Evolutionary conservation across 805 yeast species (phyloP).

Genomic region (Hanseniaspora taiwanica): DNA sequence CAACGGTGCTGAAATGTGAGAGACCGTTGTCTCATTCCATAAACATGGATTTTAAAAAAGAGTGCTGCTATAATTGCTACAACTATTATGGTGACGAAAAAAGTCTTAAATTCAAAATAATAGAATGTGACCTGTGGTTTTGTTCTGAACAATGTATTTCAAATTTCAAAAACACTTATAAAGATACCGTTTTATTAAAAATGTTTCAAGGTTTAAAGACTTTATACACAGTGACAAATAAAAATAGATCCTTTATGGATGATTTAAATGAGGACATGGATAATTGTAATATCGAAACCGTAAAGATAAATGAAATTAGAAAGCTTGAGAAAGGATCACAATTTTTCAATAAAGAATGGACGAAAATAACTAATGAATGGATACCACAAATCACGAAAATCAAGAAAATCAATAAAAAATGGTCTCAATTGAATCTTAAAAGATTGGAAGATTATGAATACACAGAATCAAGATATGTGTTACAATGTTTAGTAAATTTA

Average conservation of each 20-base stretch:
- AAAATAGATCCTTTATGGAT: not conserved
- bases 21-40: constrained; percentile 36
- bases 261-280: too few species aligned
- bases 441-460: not conserved
- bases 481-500: not conserved
- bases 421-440: not conserved
- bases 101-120: constrained; percentile 30
- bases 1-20: constrained; percentile 27
- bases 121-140: constrained; percentile 30
- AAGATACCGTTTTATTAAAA: not conserved
- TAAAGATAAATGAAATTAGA: constrained; percentile 10
- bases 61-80: constrained; percentile 46
- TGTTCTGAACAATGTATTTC: constrained; percentile 35
- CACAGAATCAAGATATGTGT: not conserved
- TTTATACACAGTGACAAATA: not conserved
- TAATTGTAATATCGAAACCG: constrained; percentile 19
- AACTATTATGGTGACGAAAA: constrained; percentile 32
- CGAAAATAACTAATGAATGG: constrained; percentile 20
- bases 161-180: constrained; percentile 2
- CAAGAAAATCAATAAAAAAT: not conserved
- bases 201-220: not conserved
- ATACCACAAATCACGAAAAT: constrained; percentile 18
- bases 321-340: constrained; percentile 7
- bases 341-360: constrained; percentile 25
- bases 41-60: constrained; percentile 42